phyloP scores from a whole-genome alignment of 352 stramenopile genomes.

The Pythium brachiatum region DNA sequence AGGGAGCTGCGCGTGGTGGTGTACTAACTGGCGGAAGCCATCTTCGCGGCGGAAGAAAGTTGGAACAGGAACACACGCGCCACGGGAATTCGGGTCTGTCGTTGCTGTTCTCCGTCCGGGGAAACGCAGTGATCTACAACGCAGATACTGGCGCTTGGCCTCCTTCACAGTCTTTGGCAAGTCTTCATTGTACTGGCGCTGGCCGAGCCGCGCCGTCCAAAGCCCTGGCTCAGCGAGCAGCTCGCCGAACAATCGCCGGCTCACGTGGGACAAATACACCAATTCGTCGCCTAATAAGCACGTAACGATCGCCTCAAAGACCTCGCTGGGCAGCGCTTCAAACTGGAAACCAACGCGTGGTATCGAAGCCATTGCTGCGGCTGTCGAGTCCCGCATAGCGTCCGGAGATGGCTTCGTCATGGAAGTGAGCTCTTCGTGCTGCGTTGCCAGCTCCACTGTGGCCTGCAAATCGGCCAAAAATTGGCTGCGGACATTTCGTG shows the following conservation, averaged over 20 bases:
- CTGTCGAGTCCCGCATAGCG: neutral
- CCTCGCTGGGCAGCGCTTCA: slow-evolving; percentile 17
- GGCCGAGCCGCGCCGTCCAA: slow-evolving; percentile 4
- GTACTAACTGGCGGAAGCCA: slow-evolving; percentile 1
- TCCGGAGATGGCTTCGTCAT: neutral
- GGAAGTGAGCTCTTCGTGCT: neutral
- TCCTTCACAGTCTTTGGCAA: neutral
- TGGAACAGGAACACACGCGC: slow-evolving; percentile 19
- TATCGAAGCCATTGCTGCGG: no score
- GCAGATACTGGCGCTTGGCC: slow-evolving; percentile 12
- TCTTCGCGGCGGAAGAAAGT: slow-evolving; percentile 21
- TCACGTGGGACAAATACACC: slow-evolving; percentile 14
- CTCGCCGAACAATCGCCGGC: slow-evolving; percentile 1
- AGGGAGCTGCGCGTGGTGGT: neutral
- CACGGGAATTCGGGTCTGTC: slow-evolving; percentile 7
- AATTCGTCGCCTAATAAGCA: slow-evolving; percentile 19
- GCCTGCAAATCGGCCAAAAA: neutral
- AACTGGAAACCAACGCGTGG: slow-evolving; percentile 13
- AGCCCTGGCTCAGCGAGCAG: slow-evolving; percentile 6
- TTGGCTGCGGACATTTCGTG: no score
- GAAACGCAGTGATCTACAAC: slow-evolving; percentile 11
- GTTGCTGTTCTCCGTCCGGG: neutral
- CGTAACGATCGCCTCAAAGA: slow-evolving; percentile 14
- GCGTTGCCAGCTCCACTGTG: neutral
- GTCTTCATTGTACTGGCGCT: neutral